Evolutionary conservation across 2,329 filamentous ascomycete species (phyloP).

Genomic region (Lasiodiplodia theobromae): DNA sequence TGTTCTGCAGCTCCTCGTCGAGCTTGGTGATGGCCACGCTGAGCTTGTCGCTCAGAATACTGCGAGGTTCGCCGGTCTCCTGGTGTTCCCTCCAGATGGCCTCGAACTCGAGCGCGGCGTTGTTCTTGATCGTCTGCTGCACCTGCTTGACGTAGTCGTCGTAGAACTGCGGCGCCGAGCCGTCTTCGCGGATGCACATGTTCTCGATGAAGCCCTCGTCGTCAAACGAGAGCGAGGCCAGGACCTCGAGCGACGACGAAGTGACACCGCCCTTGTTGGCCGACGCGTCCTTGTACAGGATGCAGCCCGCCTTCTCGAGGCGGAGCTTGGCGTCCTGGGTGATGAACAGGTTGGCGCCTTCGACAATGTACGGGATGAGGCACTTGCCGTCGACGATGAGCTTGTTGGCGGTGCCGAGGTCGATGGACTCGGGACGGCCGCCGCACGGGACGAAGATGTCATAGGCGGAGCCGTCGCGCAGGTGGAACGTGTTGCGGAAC

Average conservation of each 20-base stretch:
- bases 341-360: slow-evolving; percentile 98
- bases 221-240: slow-evolving; percentile 93
- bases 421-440: slow-evolving; percentile 94
- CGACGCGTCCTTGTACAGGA: slow-evolving; percentile 96
- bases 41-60: slow-evolving; percentile 88
- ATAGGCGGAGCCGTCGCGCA: slow-evolving; percentile 73
- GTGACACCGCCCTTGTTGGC: slow-evolving; percentile 99
- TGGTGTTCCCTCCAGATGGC: slow-evolving; percentile 97
- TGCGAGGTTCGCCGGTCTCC: slow-evolving; percentile 78
- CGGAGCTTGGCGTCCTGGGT: slow-evolving; percentile 97
- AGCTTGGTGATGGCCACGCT: slow-evolving; percentile 94
- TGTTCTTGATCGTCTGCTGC: slow-evolving; percentile 87
- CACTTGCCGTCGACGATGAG: slow-evolving; percentile 90
- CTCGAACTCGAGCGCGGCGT: slow-evolving; percentile 93
- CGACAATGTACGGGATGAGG: slow-evolving; percentile 91
- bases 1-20: slow-evolving; percentile 94
- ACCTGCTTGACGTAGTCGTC: slow-evolving; percentile 90
- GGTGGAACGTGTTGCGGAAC: slow-evolving; percentile 98
- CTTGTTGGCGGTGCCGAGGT: slow-evolving; percentile 84
- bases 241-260: slow-evolving; percentile 93
- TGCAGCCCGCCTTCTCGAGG: slow-evolving; percentile 91
- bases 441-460: slow-evolving; percentile 96
- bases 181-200: slow-evolving; percentile 87
- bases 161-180: slow-evolving; percentile 88
- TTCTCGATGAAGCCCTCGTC: slow-evolving; percentile 86